Evolutionary conservation across 306 rosid genomes (phyloP), one percentile per base, ranked within the genome.

Genomic region (Rosa persica): DNA sequence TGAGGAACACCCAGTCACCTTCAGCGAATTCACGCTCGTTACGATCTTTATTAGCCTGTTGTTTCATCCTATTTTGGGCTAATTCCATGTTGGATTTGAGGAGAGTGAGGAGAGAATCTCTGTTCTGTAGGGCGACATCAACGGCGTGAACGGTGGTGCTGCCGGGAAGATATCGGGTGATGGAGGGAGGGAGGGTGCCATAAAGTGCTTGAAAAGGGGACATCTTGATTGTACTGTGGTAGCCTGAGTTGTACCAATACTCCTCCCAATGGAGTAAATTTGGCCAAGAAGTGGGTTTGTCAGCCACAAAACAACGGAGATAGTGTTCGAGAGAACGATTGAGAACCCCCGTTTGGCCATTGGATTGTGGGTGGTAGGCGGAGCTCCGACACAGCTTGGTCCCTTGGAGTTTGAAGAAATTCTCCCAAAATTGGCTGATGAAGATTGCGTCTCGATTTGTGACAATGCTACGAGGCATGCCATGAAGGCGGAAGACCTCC

Each of bases 101-200:
- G 3, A 30, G 23, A 6, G 0, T 5, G 9, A 54, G n/a, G 1
- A 54, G 7, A 0, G 17, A 9, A 2, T 54, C 60, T 3, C 4
- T 1, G 17, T 8, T 15, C 1, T 0, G 0, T 3, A 54, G 22
- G 3, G 6, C 23, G 2, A 0, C 9, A 20, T 19, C 23, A 5
- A 54, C 23, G 3, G 60, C 10, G 7, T 54, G 2, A 0, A 54
- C 11, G 34, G 34, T 0, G 8, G 2, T 0, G 60, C 5, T 1
- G 60, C 60, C 25, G 1, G 60, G 60, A 1, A 6, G 5, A 7
- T 54, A 54, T 3, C 23, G 8, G 1, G 0, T 3, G 2, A 54
- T 19, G 0, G 23, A 17, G 0, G 60, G 60, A 5, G 60, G 23
- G 0, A 11, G 60, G 4, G 22, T 17, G 10, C 23, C 60, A 1